Percentiles rank a stretch among this genome's conserved stretches.
Evolutionary conservation across 2,329 filamentous ascomycete species (phyloP).

Genomic region (Aspergillus luchuensis): DNA sequence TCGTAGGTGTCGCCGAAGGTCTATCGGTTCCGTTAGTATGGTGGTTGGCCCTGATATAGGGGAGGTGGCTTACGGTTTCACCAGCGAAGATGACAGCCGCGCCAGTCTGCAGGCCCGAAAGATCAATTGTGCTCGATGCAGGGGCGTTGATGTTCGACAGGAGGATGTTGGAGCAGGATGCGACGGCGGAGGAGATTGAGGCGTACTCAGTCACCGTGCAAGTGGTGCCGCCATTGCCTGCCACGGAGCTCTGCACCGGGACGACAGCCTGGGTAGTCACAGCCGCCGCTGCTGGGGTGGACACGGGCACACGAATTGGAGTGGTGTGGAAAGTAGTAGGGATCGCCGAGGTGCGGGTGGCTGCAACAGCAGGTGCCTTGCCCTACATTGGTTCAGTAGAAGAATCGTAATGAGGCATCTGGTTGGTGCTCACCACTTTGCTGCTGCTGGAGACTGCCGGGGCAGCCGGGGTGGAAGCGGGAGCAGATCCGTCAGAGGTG

Average conservation of each 20-base stretch:
- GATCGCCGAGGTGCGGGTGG: not conserved
- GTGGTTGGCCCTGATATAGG: too few relatives aligned
- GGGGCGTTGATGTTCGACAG: constrained; percentile 45
- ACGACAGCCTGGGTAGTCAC: not conserved
- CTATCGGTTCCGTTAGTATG: not conserved
- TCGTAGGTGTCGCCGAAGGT: constrained; percentile 43
- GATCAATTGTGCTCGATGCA: constrained; percentile 42
- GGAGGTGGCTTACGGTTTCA: constrained; percentile 28
- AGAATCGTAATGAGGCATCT: too few relatives aligned
- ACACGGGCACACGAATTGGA: not conserved
- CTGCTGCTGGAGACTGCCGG: not conserved
- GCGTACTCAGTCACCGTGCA: constrained; percentile 32
- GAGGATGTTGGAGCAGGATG: constrained; percentile 46
- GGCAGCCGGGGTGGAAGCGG: not conserved
- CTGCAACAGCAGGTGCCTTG: not conserved
- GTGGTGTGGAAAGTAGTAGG: constrained; percentile 9
- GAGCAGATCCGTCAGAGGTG: constrained; percentile 12
- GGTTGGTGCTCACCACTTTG: not conserved
- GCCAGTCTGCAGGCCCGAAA: constrained; percentile 44
- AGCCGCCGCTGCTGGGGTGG: not conserved
- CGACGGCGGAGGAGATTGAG: constrained; percentile 40
- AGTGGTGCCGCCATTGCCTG: constrained; percentile 20
- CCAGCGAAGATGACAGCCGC: constrained; percentile 48
- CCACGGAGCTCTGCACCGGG: not conserved
- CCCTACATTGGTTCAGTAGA: not conserved